A percentile compares a stretch with the other conserved stretches of the same genome.
These are phyloP conservation scores for Lactifluus volemus DNA, from an alignment of 768 basidiomycete genomes.

Conservation along the genomic window DNA sequence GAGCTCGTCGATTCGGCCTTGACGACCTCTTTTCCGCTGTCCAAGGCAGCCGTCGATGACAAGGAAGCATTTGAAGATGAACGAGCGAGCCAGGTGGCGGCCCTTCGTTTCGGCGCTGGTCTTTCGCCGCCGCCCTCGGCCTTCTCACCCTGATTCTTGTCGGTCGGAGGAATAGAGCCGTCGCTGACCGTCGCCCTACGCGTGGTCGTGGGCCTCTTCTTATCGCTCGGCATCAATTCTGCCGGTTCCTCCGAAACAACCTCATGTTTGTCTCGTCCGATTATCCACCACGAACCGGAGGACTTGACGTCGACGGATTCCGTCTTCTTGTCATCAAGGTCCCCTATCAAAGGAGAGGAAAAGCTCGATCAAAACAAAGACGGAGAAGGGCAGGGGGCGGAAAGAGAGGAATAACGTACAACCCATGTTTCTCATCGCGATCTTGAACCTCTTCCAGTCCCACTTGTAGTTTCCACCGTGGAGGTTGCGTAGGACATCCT, in stretches of 20 bases:
- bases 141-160: constrained; percentile 1
- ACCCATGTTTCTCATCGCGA: constrained; percentile 74
- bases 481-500: constrained; percentile 63
- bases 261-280: constrained; percentile 23
- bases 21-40: constrained; percentile 8
- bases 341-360: constrained; percentile 38
- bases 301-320: constrained; percentile 54
- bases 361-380: background rate
- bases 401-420: constrained; percentile 41
- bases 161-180: background rate
- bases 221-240: constrained; percentile 4
- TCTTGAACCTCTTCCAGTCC: constrained; percentile 77
- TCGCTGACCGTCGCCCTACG: constrained; percentile 10
- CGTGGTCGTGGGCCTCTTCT: constrained; percentile 10
- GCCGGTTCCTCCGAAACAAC: background rate
- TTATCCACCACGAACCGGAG: constrained; percentile 45
- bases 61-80: constrained; percentile 11
- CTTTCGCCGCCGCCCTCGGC: background rate
- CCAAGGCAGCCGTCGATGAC: background rate
- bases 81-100: constrained; percentile 13
- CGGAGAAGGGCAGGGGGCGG: background rate
- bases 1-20: constrained; percentile 1
- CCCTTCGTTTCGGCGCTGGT: background rate
- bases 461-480: constrained; percentile 72
- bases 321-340: constrained; percentile 50